Conservation (phyloP, 2,329 filamentous ascomycete species). For the Gyromitra esculenta region DNA sequence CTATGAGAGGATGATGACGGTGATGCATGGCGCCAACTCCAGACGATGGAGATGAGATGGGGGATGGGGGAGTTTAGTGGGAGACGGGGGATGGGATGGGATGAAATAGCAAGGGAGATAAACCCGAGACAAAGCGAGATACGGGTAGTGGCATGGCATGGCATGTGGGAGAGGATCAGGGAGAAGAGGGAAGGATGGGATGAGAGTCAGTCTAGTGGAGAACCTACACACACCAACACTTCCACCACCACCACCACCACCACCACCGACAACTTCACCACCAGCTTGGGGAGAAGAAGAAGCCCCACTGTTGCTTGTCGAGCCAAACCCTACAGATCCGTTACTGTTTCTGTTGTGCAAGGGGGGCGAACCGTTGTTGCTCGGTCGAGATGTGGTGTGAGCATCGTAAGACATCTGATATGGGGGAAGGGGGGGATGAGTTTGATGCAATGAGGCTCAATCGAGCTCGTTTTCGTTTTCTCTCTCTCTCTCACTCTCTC, state of each 20-base stretch:
- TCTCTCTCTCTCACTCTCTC: slow-evolving; percentile 12
- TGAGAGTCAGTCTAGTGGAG: slow-evolving; percentile 2
- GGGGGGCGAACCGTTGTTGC: slow-evolving; percentile 21
- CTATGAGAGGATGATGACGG: not conserved
- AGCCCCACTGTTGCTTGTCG: slow-evolving; percentile 21
- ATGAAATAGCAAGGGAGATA: slow-evolving; percentile 6
- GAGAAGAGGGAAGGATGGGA: no score
- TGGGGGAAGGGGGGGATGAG: not conserved
- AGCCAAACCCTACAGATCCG: slow-evolving; percentile 40
- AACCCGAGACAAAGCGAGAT: slow-evolving; percentile 41
- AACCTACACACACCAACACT: slow-evolving; percentile 16
- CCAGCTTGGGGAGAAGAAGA: slow-evolving; percentile 8
- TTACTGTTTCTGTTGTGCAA: slow-evolving; percentile 14
- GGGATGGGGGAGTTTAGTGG: not conserved
- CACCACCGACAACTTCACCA: slow-evolving; percentile 4
- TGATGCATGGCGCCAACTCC: not conserved
- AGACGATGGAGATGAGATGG: not conserved
- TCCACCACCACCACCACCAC: slow-evolving; percentile 1
- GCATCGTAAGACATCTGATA: slow-evolving; percentile 46
- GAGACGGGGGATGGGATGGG: not conserved
- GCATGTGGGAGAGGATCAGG: slow-evolving; percentile 3
- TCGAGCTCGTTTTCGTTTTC: not conserved
- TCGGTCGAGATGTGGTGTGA: slow-evolving; percentile 38
- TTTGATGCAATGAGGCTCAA: slow-evolving; percentile 41
- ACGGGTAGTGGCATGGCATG: slow-evolving; percentile 16